Evolutionary conservation across 768 basidiomycete genomes (phyloP).

Genomic region (Chalciporus sphaerocephalus): DNA sequence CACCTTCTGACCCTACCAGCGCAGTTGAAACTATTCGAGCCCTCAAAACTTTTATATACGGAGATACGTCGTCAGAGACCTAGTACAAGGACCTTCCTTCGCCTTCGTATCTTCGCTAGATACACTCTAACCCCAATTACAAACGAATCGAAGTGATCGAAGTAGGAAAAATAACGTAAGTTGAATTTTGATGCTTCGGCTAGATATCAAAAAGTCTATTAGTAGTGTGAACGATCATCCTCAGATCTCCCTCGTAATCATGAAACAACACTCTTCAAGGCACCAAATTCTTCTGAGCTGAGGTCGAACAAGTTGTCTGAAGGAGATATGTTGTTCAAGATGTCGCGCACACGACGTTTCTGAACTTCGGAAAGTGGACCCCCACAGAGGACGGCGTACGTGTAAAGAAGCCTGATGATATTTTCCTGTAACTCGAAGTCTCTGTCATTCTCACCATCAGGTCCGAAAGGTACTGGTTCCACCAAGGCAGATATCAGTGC

Average conservation of each 20-base stretch:
- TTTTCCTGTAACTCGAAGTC: slow-evolving; percentile 69
- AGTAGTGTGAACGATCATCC: slow-evolving; percentile 10
- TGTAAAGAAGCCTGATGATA: slow-evolving; percentile 50
- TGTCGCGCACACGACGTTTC: slow-evolving; percentile 26
- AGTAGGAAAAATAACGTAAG: slow-evolving; percentile 21
- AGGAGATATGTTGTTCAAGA: slow-evolving; percentile 22
- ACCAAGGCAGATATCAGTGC: slow-evolving; percentile 50
- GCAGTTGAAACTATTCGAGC: not conserved
- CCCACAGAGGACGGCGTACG: slow-evolving; percentile 43
- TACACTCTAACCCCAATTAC: not conserved
- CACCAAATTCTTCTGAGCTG: slow-evolving; percentile 23
- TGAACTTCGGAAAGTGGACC: slow-evolving; percentile 31
- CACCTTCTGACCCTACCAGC: not conserved
- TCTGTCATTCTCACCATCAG: slow-evolving; percentile 59
- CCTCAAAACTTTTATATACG: not conserved
- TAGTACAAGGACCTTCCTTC: not conserved
- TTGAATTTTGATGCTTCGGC: slow-evolving; percentile 21
- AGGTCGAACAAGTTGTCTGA: slow-evolving; percentile 28
- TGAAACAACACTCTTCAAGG: slow-evolving; percentile 18
- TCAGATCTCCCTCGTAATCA: slow-evolving; percentile 16
- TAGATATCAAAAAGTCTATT: slow-evolving; percentile 21
- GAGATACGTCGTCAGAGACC: not conserved
- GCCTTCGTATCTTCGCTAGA: not conserved
- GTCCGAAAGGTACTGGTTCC: slow-evolving; percentile 57
- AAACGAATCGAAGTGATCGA: not conserved